Percentiles rank a stretch among this genome's conserved stretches.
Evolutionary conservation across 1,284 basidiomycete species (phyloP).

Genomic region (Rhodotorula sp.): DNA sequence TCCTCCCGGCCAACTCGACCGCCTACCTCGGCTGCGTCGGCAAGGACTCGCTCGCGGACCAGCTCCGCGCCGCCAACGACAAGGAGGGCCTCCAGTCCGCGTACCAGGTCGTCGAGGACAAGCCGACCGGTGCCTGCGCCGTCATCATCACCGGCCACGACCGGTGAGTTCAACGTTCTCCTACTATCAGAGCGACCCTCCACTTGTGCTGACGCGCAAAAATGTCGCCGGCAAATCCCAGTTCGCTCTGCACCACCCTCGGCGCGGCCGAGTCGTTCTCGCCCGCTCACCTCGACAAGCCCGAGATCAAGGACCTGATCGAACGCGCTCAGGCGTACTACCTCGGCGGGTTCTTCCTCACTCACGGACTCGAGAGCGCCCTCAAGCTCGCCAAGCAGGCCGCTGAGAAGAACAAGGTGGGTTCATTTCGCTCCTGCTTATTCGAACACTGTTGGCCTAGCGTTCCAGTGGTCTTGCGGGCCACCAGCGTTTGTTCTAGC

Average conservation of each 20-base stretch:
- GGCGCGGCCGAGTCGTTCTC: conserved; percentile 88
- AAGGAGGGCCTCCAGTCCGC: conserved; percentile 85
- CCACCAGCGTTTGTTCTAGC: not conserved
- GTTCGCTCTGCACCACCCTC: conserved; percentile 87
- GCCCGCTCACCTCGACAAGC: conserved; percentile 72
- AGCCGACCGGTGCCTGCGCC: conserved; percentile 94
- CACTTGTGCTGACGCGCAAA: not conserved
- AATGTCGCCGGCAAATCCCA: conserved; percentile 44
- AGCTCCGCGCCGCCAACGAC: conserved; percentile 88
- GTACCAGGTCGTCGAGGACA: conserved; percentile 77
- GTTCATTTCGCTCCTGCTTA: conserved; percentile 9
- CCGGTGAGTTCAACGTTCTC: conserved; percentile 57
- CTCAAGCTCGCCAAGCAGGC: conserved; percentile 78
- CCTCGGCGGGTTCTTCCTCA: conserved; percentile 96
- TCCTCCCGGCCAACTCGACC: conserved; percentile 83
- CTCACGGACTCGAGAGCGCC: conserved; percentile 78
- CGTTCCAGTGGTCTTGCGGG: too few species aligned
- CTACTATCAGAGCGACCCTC: too few species aligned
- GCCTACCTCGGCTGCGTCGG: conserved; percentile 96
- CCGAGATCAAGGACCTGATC: conserved; percentile 72
- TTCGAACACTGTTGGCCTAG: not conserved
- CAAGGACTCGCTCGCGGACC: conserved; percentile 83
- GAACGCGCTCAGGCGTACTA: conserved; percentile 84
- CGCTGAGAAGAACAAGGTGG: conserved; percentile 72
- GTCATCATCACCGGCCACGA: conserved; percentile 93